Conservation (phyloP, 352 stramenopile species). For the Phytophthora colocasiae region DNA sequence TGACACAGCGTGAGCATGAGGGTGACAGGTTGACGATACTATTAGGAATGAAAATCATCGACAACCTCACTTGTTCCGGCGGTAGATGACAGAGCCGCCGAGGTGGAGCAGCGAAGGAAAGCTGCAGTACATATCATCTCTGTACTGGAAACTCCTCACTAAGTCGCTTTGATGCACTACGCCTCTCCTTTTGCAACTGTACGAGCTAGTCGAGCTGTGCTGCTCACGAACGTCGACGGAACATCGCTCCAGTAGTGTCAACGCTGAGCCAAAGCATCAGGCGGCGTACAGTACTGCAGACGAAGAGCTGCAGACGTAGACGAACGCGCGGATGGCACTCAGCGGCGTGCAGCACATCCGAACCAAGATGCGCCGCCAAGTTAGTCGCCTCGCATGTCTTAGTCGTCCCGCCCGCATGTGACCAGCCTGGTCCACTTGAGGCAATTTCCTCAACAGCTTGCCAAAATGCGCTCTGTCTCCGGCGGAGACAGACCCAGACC, state of each 20-base stretch:
- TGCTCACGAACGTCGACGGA: no score
- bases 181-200: no score
- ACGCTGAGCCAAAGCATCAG: background rate
- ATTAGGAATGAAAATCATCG: no score
- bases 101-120: no score
- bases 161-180: no score
- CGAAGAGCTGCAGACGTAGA: constrained; percentile 13
- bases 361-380: background rate
- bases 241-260: background rate
- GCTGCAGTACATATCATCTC: no score
- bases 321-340: constrained; percentile 6
- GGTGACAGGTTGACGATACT: background rate
- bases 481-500: background rate
- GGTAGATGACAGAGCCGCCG: no score
- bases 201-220: no score
- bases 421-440: constrained; percentile 23
- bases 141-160: no score
- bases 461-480: background rate
- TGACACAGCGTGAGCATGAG: constrained; percentile 1
- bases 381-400: no score
- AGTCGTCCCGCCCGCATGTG: constrained; percentile 10
- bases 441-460: background rate
- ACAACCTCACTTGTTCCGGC: no score
- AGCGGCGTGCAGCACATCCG: constrained; percentile 24
- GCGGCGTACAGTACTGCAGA: background rate